phyloP scores from a whole-genome alignment of 148 eudicot species.

The Rhododendron kiyosumense region DNA sequence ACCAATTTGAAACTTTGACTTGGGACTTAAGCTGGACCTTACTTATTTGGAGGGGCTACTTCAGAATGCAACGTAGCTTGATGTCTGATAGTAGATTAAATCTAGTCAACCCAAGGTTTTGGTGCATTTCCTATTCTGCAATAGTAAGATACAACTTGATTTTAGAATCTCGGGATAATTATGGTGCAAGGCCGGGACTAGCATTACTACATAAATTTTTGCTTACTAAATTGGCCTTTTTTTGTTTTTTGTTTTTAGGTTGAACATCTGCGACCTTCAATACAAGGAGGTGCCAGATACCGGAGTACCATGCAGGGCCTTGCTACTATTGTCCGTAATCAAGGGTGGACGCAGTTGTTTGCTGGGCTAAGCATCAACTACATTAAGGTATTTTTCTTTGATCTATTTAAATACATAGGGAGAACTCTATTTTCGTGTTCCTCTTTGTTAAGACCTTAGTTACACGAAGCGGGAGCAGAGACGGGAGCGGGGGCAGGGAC shows the following conservation, averaged over 20 bases:
- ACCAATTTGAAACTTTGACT: background rate
- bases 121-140: background rate
- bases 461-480: too few species aligned
- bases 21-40: background rate
- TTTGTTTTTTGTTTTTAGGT: conserved; percentile 1
- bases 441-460: background rate
- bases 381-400: conserved; percentile 15
- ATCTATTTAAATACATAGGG: background rate
- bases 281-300: conserved; percentile 13
- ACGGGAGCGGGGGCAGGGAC: too few species aligned
- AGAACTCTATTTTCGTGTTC: background rate
- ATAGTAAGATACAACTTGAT: background rate
- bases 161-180: background rate
- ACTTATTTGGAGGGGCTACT: background rate
- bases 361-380: conserved; percentile 28
- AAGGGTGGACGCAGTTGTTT: conserved; percentile 22
- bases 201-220: background rate
- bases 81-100: background rate
- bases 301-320: conserved; percentile 15
- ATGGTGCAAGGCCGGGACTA: background rate
- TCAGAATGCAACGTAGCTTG: background rate
- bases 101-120: background rate
- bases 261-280: conserved; percentile 22
- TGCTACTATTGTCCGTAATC: conserved; percentile 19
- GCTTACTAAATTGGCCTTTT: background rate